Evolutionary conservation across 2,329 filamentous ascomycete genomes (phyloP).

Genomic region (Pseudomassariella vexata): DNA sequence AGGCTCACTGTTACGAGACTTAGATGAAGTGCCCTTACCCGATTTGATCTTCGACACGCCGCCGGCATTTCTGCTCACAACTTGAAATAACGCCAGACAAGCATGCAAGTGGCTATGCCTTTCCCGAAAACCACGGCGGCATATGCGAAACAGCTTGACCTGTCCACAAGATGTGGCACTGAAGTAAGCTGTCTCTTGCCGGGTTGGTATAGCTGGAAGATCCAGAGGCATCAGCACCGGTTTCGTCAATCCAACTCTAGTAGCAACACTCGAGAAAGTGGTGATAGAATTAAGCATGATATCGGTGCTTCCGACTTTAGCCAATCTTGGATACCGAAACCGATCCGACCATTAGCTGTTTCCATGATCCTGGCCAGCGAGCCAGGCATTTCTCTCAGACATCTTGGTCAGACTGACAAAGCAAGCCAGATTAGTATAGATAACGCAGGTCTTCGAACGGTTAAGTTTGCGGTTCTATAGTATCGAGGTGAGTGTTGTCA

Average conservation of each 20-base stretch:
- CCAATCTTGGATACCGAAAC: conserved; percentile 2
- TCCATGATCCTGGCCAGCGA: too few species aligned
- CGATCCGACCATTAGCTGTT: too few species aligned
- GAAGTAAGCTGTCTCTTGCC: too few species aligned
- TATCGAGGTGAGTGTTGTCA: not conserved
- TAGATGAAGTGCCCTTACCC: conserved; percentile 4
- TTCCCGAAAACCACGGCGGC: not conserved
- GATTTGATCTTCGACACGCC: conserved; percentile 1
- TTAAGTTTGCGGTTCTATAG: too few species aligned
- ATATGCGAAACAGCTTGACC: conserved; percentile 3
- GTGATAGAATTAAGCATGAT: too few species aligned
- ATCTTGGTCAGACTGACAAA: conserved; percentile 5
- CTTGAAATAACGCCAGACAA: conserved; percentile 1
- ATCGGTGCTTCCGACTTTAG: not conserved
- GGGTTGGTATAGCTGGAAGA: too few species aligned
- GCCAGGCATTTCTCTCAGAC: not conserved
- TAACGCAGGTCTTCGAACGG: conserved; percentile 1
- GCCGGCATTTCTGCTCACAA: conserved; percentile 3
- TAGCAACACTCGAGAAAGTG: too few species aligned
- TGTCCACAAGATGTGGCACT: too few species aligned
- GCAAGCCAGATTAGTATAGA: conserved; percentile 2
- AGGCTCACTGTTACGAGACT: not conserved
- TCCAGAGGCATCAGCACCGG: too few species aligned
- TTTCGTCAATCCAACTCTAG: too few species aligned
- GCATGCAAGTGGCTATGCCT: too few species aligned